These are phyloP conservation scores for Zarea fungicola DNA, from an alignment of 2,329 filamentous ascomycete species.

Conservation along the genomic window DNA sequence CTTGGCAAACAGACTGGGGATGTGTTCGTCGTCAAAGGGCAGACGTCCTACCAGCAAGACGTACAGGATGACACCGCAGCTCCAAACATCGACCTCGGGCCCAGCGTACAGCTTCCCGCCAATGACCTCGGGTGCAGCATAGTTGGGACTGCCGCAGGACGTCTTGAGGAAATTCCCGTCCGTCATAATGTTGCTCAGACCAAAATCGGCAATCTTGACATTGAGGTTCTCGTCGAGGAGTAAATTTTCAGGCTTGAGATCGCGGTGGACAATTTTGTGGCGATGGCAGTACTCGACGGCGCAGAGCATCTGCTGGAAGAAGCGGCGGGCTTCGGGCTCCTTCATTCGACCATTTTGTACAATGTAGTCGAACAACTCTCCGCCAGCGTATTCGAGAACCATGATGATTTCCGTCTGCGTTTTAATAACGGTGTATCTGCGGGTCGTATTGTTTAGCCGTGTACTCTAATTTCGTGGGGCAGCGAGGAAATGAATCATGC, in stretches of 20 bases:
- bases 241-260: slow-evolving; percentile 95
- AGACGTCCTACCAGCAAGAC: slow-evolving; percentile 75
- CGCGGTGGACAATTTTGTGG: slow-evolving; percentile 97
- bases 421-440: slow-evolving; percentile 94
- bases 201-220: slow-evolving; percentile 98
- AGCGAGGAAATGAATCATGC: slow-evolving; percentile 22
- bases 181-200: slow-evolving; percentile 99
- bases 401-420: slow-evolving; percentile 94
- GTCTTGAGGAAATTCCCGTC: slow-evolving; percentile 99
- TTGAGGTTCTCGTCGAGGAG: slow-evolving; percentile 93
- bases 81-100: slow-evolving; percentile 98
- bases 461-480: too few species aligned
- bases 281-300: slow-evolving; percentile 98
- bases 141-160: slow-evolving; percentile 96
- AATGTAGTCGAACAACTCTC: slow-evolving; percentile 96
- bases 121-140: slow-evolving; percentile 95
- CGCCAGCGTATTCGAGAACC: slow-evolving; percentile 96
- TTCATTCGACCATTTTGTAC: slow-evolving; percentile 89
- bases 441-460: too few species aligned
- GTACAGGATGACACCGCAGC: slow-evolving; percentile 86
- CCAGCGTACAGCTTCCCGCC: slow-evolving; percentile 96
- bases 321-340: slow-evolving; percentile 88
- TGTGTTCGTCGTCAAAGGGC: slow-evolving; percentile 98
- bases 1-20: slow-evolving; percentile 95
- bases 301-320: slow-evolving; percentile 99